Evolutionary conservation across 106 monocot species (phyloP).

Genomic region (Cymbidium sinense): DNA sequence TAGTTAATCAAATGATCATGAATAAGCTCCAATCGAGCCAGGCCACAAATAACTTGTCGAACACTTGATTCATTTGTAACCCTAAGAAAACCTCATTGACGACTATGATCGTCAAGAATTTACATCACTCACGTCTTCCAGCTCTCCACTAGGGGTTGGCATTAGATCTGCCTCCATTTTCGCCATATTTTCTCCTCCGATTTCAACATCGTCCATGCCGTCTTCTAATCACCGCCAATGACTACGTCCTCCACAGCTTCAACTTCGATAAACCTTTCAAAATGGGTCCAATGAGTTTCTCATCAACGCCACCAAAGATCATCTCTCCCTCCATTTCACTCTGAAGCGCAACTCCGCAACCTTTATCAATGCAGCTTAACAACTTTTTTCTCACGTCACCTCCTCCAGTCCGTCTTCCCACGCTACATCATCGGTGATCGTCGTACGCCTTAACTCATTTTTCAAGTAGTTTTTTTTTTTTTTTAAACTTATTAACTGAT

Average conservation of each 20-base stretch:
- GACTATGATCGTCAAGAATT: too few relatives aligned
- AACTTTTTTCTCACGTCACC: conserved; percentile 57
- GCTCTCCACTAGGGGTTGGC: conserved; percentile 64
- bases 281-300: conserved; percentile 70
- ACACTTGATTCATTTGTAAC: too few relatives aligned
- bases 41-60: too few relatives aligned
- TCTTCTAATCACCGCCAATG: conserved; percentile 63
- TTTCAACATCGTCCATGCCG: conserved; percentile 45
- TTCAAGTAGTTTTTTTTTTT: too few relatives aligned
- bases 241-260: conserved; percentile 74
- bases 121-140: conserved; percentile 55
- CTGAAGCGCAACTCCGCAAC: conserved; percentile 54
- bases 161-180: conserved; percentile 81
- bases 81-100: too few relatives aligned
- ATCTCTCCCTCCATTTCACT: conserved; percentile 43
- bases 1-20: too few relatives aligned
- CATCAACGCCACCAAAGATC: conserved; percentile 43
- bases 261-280: conserved; percentile 17
- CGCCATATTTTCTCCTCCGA: conserved; percentile 35
- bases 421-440: too few relatives aligned
- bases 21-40: too few relatives aligned
- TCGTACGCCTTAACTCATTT: too few relatives aligned
- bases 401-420: conserved; percentile 37
- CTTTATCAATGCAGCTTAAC: conserved; percentile 82
- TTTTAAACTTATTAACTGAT: too few relatives aligned